Conservation (phyloP, 768 basidiomycete genomes). For the Cystoderma amianthinum region DNA sequence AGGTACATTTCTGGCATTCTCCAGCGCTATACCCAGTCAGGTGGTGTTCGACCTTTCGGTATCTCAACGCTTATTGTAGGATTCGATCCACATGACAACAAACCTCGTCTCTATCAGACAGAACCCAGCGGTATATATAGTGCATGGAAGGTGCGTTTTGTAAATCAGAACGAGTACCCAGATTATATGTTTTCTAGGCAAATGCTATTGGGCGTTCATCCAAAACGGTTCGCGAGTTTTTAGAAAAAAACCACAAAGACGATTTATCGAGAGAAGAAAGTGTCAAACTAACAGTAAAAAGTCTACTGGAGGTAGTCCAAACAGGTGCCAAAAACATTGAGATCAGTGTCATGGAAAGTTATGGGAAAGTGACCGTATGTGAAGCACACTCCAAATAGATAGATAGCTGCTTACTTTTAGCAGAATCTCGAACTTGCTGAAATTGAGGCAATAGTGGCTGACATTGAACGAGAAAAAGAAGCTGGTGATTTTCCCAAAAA, state of each 20-base stretch:
- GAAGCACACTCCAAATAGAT: background rate
- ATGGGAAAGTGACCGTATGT: constrained; percentile 84
- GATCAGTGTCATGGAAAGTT: constrained; percentile 95
- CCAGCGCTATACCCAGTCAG: constrained; percentile 96
- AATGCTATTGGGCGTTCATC: constrained; percentile 97
- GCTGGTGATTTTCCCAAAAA: constrained; percentile 46
- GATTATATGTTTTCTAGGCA: constrained; percentile 47
- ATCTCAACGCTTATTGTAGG: constrained; percentile 96
- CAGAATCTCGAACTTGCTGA: constrained; percentile 83
- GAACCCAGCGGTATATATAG: constrained; percentile 98
- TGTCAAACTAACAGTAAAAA: constrained; percentile 93
- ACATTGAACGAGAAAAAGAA: constrained; percentile 97
- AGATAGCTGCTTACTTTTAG: constrained; percentile 20
- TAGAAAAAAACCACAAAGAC: constrained; percentile 97
- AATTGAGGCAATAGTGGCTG: constrained; percentile 86
- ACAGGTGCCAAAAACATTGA: constrained; percentile 99
- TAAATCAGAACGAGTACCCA: background rate
- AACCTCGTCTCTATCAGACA: constrained; percentile 90
- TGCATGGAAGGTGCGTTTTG: constrained; percentile 81
- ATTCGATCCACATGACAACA: constrained; percentile 88
- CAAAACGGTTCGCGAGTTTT: constrained; percentile 96
- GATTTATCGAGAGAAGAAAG: constrained; percentile 83
- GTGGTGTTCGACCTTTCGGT: constrained; percentile 96
- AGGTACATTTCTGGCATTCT: constrained; percentile 1
- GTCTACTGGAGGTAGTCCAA: constrained; percentile 94